Conservation (phyloP, 139 green algal species). For the Protoeuglena noctilucae region DNA sequence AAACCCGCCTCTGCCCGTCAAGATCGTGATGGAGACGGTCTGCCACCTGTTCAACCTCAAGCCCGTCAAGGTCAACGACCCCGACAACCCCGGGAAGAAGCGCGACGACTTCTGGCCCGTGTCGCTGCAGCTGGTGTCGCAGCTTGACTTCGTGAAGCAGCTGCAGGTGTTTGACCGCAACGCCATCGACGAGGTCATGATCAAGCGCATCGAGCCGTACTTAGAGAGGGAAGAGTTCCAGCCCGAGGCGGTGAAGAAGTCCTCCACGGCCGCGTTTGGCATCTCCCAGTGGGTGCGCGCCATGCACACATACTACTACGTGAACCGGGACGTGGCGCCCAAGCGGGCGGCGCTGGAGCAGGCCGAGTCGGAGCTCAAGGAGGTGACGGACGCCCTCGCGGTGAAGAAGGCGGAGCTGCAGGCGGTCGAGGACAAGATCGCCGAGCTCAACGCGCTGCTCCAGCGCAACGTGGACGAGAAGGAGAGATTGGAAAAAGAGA, state of each 20-base stretch:
- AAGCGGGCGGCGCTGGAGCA: constrained; percentile 45
- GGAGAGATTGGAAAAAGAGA: constrained; percentile 44
- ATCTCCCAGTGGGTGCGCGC: constrained; percentile 58
- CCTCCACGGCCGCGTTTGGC: constrained; percentile 44
- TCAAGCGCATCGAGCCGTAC: constrained; percentile 38
- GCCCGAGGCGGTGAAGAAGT: constrained; percentile 40
- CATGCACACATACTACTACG: constrained; percentile 58
- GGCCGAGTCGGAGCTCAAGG: constrained; percentile 34
- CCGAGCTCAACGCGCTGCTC: constrained; percentile 50
- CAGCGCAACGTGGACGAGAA: constrained; percentile 42
- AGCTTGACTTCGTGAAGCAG: constrained; percentile 42
- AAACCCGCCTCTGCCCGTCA: constrained; percentile 36
- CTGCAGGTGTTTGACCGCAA: constrained; percentile 59
- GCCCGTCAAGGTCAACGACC: constrained; percentile 22
- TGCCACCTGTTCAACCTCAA: constrained; percentile 32
- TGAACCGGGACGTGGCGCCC: constrained; percentile 42
- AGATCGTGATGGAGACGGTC: constrained; percentile 32
- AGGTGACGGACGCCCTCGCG: constrained; percentile 41
- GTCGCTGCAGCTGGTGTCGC: constrained; percentile 38
- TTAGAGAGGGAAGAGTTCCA: constrained; percentile 36
- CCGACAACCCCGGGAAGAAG: constrained; percentile 22
- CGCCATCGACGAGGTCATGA: constrained; percentile 39
- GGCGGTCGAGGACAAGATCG: constrained; percentile 58
- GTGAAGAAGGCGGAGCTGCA: constrained; percentile 53
- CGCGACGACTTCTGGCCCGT: constrained; percentile 30